Evolutionary conservation across 2,329 filamentous ascomycete genomes (phyloP).

Genomic region (Onygenales sp.): DNA sequence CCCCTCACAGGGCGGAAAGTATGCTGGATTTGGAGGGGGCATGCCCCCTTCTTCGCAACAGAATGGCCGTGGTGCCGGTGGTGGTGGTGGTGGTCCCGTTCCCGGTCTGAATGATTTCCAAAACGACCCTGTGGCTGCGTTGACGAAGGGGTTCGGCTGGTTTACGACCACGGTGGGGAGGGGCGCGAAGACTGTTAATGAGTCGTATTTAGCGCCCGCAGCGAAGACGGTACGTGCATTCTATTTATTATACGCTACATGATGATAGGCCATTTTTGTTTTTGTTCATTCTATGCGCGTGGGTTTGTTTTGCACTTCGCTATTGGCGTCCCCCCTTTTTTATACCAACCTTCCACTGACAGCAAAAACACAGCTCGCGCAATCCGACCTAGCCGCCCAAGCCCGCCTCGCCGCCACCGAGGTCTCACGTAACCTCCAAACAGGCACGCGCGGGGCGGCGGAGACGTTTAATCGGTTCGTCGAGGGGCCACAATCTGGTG

Average conservation of each 20-base stretch:
- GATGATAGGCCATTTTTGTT: background rate
- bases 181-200: conserved; percentile 83
- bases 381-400: conserved; percentile 68
- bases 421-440: conserved; percentile 52
- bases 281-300: background rate
- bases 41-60: conserved; percentile 44
- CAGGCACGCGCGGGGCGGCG: conserved; percentile 62
- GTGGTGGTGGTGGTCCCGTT: conserved; percentile 27
- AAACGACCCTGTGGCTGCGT: conserved; percentile 75
- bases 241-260: background rate
- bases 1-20: conserved; percentile 88
- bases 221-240: conserved; percentile 62
- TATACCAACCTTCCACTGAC: background rate
- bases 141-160: conserved; percentile 93
- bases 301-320: no score
- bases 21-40: conserved; percentile 77
- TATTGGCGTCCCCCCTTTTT: background rate
- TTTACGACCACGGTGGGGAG: conserved; percentile 80
- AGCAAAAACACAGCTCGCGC: conserved; percentile 52
- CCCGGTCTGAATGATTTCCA: conserved; percentile 81
- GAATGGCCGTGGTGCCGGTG: background rate
- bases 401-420: conserved; percentile 47
- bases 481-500: conserved; percentile 51
- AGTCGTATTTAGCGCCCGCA: conserved; percentile 84
- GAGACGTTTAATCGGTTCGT: conserved; percentile 80